Base-by-base conservation (phyloP, 1,284 basidiomycete genomes). In the Pseudozyma thailandica region DNA sequence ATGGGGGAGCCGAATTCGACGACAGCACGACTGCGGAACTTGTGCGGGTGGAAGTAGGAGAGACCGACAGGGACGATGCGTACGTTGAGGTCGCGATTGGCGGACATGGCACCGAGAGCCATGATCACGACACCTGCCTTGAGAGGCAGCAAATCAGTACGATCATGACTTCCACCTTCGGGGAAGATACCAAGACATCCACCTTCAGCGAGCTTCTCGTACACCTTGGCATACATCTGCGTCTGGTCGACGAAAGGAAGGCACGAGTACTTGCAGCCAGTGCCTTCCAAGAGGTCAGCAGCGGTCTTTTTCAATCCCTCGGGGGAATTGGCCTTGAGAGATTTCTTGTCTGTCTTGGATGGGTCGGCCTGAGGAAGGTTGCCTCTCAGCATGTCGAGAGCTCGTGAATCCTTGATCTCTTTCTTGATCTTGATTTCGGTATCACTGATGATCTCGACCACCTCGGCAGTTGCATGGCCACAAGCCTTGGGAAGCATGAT, bases 1-100 rank as follows among this genome's bases (percentile, higher is more conserved):
- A 98, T 86, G 12, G 95, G 93, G 4, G 89, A 86, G 12, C 96
- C 96, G 82, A 98, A 99, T 83, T 99, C 96, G 60, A 98, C 91
- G 21, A 99, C 96, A 9, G 81, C 81, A n/a, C 81, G 71, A 20
- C 80, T 82, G 54, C 81, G 80, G 73, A 83, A 83, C 65, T 81
- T 81, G 77, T 83, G 78, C 10, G 81, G 80, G 49, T 83, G 81
- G 74, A 83, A 83, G 68, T 83, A 83, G 28, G 79, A 81, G 41
- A 83, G 64, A 27, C 81, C 81, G 28, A 83, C 81, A 13, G 81
- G 81, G 13, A 83, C 81, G 59, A 83, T 82, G 30, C 78, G 60
- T 2, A 83, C 81, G 39, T 80, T 71, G 30, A 83, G 74, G 26
- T 66, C 59, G 0, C 66, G 74, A 56, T 83, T 81, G 50, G 78